Conservation (phyloP, 345 rosid genomes). For the Eucalyptus marginata region DNA sequence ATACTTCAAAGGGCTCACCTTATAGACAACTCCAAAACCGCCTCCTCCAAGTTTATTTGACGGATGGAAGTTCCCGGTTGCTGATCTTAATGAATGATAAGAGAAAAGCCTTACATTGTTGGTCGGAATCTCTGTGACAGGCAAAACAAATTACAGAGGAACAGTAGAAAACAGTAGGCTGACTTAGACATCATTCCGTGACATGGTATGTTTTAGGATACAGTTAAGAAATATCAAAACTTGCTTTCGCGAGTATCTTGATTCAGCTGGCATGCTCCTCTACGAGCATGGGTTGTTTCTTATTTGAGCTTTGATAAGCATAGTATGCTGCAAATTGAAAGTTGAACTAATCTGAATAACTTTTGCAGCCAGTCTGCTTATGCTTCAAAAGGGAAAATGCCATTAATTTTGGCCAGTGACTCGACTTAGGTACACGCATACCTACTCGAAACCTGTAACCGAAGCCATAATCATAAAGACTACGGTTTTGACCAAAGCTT, state of each 20-base stretch:
- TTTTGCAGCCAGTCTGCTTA: neutral
- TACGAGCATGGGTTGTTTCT: neutral
- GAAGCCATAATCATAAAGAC: neutral
- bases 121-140: slow-evolving; percentile 40
- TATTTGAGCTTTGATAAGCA: neutral
- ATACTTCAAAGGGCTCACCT: slow-evolving; percentile 32
- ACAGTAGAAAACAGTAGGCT: neutral
- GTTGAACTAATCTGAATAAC: neutral
- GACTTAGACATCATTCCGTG: neutral
- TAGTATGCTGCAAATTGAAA: neutral
- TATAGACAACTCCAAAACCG: slow-evolving; percentile 85
- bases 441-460: neutral
- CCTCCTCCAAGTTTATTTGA: slow-evolving; percentile 24
- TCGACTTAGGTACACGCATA: neutral
- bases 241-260: neutral
- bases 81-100: slow-evolving; percentile 69
- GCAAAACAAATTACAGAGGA: neutral
- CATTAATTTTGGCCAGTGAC: neutral
- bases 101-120: slow-evolving; percentile 61
- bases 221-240: neutral
- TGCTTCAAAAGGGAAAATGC: neutral
- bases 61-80: slow-evolving; percentile 39
- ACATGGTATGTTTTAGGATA: neutral
- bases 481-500: neutral
- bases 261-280: neutral